Base-by-base conservation (phyloP, 179 eudicot species). In the Sideroxylon spinosum region DNA sequence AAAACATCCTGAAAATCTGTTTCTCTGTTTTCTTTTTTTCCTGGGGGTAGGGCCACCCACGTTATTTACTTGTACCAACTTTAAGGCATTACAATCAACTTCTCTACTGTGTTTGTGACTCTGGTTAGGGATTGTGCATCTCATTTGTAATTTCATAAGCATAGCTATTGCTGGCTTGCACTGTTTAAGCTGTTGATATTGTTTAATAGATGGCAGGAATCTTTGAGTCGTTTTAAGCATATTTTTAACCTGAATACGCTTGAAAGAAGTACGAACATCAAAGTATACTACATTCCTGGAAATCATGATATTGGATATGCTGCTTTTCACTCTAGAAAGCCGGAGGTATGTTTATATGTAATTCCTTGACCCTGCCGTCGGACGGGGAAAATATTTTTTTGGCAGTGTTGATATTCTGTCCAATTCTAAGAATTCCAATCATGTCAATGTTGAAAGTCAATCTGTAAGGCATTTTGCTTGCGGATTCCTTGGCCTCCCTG, bases 241-340 rank as follows among this genome's bases (percentile, higher is more conserved):
- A 92, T 95, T 48, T 95, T 93, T 82, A 85, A 92, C 85, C 76
- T 90, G 83, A 87, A 88, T 49, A 79, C 68, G 70, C 81, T 80
- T 74, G 87, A 83, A 80, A 82, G 74, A 82, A 83, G 68, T 75
- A 78, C 83, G 73, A 87, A 86, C 61, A 86, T 82, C 74, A 84
- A 82, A 83, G 80, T 89, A 73, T 84, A 88, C 73, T 91, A 90
- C 81, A 78, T 95, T 72, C 82, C 94, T 55, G 99, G 99, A 82
- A 95, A 93, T 86, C 99, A 95, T 82, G 99, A 95, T 78, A 78
- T 89, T 75, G 99, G 98, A 26, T 95, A 95, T 80, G 87, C 93
- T 26, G 91, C 90, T 81, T 74, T 83, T 74, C 83, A 81, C 78
- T 77, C 86, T 71, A 84, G 59, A 48, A 86, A 71, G 80, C 96